phyloP scores from a whole-genome alignment of 768 basidiomycete genomes.

The Myochromella boudieri region DNA sequence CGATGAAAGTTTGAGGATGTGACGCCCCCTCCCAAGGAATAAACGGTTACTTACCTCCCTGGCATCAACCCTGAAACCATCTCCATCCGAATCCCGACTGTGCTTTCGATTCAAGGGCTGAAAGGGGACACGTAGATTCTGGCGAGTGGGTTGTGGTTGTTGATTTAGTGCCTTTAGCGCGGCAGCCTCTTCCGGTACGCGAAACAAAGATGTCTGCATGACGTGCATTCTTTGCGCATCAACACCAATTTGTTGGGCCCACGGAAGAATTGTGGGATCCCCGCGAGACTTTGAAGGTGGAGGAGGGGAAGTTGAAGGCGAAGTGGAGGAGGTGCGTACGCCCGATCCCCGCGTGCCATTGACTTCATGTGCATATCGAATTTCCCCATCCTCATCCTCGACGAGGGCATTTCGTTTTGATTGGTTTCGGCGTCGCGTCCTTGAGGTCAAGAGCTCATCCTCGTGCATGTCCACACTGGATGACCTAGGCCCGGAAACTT shows the following conservation, averaged over 20 bases:
- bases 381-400: slow-evolving; percentile 56
- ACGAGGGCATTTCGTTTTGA: slow-evolving; percentile 45
- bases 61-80: slow-evolving; percentile 58
- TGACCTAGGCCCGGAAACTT: slow-evolving; percentile 34
- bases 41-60: no score
- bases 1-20: no score
- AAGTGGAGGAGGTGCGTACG: slow-evolving; percentile 29
- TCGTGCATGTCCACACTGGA: slow-evolving; percentile 50
- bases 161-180: slow-evolving; percentile 56
- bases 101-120: slow-evolving; percentile 61
- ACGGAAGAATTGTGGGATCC: slow-evolving; percentile 60
- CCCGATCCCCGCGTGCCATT: slow-evolving; percentile 16
- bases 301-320: slow-evolving; percentile 31
- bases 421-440: slow-evolving; percentile 19
- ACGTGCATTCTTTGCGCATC: slow-evolving; percentile 89
- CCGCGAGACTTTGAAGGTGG: slow-evolving; percentile 32
- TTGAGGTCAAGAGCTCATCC: slow-evolving; percentile 39
- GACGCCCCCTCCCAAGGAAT: no score
- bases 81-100: slow-evolving; percentile 76
- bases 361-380: slow-evolving; percentile 44
- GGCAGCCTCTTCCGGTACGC: slow-evolving; percentile 71
- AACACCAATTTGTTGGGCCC: slow-evolving; percentile 73
- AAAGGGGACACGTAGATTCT: slow-evolving; percentile 34
- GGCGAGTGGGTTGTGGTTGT: slow-evolving; percentile 31
- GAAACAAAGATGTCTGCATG: slow-evolving; percentile 89